These are phyloP conservation scores for Pythium aquatile DNA, from an alignment of 352 stramenopile genomes.

Conservation along the genomic window DNA sequence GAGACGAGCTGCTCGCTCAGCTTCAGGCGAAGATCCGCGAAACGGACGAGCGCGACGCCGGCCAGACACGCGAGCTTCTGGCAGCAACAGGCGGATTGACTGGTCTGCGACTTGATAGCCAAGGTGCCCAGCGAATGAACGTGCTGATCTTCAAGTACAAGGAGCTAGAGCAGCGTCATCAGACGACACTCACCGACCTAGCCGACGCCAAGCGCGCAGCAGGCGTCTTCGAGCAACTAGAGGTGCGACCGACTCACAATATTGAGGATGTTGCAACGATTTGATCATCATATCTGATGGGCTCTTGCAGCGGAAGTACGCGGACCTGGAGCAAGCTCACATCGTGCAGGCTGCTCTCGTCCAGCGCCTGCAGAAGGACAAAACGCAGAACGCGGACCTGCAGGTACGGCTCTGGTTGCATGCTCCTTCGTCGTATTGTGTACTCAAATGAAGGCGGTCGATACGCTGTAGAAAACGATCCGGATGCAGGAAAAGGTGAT, in stretches of 20 bases:
- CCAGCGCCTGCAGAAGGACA: slow-evolving; percentile 69
- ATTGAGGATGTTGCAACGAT: neutral
- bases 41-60: slow-evolving; percentile 38
- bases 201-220: slow-evolving; percentile 32
- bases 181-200: slow-evolving; percentile 36
- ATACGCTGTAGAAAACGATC: slow-evolving; percentile 28
- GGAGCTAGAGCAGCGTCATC: slow-evolving; percentile 48
- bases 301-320: slow-evolving; percentile 32
- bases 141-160: slow-evolving; percentile 65
- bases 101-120: slow-evolving; percentile 21
- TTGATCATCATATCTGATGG: neutral
- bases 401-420: slow-evolving; percentile 11
- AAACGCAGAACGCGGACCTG: slow-evolving; percentile 33
- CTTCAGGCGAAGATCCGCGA: slow-evolving; percentile 34
- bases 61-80: slow-evolving; percentile 40
- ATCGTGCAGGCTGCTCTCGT: slow-evolving; percentile 60
- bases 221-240: slow-evolving; percentile 35
- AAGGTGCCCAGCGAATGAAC: slow-evolving; percentile 44
- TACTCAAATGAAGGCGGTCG: neutral
- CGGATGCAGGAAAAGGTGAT: slow-evolving; percentile 82
- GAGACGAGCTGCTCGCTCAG: slow-evolving; percentile 43
- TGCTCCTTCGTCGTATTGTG: neutral
- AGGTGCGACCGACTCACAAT: slow-evolving; percentile 25
- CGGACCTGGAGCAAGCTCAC: slow-evolving; percentile 71
- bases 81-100: neutral